These are phyloP conservation scores for Cordyceps farinosa DNA, from an alignment of 2,329 filamentous ascomycete species.

Conservation along the genomic window DNA sequence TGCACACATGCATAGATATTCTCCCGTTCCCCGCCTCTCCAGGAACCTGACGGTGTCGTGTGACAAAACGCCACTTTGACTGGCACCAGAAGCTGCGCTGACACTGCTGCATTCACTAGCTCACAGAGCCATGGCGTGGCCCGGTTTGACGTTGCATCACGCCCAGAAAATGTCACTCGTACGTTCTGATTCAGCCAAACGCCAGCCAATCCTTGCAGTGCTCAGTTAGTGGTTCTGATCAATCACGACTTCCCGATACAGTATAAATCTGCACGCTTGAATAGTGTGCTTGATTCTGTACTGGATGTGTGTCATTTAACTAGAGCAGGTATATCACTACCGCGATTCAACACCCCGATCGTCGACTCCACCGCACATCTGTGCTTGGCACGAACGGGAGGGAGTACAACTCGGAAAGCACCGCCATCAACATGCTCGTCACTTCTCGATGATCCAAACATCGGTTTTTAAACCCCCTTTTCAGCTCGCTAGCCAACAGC, in stretches of 20 bases:
- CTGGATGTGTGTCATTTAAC: background rate
- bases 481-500: background rate
- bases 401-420: background rate
- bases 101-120: background rate
- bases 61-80: background rate
- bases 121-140: background rate
- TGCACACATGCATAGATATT: background rate
- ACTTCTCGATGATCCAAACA: no score
- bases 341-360: background rate
- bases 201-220: background rate
- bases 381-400: background rate
- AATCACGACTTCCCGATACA: background rate
- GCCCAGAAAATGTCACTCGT: background rate
- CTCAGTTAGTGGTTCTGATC: background rate
- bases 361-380: background rate
- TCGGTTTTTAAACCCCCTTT: no score
- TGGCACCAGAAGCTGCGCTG: background rate
- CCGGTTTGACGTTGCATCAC: background rate
- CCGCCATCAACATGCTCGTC: background rate
- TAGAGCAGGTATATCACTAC: background rate
- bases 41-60: constrained; percentile 10
- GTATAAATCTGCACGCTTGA: background rate
- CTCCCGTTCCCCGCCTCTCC: background rate
- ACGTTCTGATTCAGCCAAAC: background rate
- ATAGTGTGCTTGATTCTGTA: background rate